Evolutionary conservation across 2,329 filamentous ascomycete species (phyloP), one percentile per base, ranked within the genome.

Genomic region (Penicillium brevicompactum): DNA sequence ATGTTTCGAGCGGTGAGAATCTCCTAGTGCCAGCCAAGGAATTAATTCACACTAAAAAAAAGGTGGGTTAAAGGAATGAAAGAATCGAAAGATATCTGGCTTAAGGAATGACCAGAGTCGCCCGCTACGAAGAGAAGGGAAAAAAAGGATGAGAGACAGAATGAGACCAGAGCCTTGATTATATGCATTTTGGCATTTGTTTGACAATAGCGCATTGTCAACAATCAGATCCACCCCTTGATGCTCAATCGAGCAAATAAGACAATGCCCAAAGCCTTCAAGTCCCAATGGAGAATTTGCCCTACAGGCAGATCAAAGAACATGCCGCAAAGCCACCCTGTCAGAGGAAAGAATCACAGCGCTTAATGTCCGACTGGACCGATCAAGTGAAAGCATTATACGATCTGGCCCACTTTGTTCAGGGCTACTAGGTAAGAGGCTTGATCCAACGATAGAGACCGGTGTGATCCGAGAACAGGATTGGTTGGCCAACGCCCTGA

Each of bases 301-400:
- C 34, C 34, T 37, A 37, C 41, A 7, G 32, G 18, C 4, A 10
- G 34, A 31, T 8, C 8, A 22, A 30, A 37, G 34, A 37, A n/a
- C n/a, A 37, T 53, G 46, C 46, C 40, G 56, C 46, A 58, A 41
- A 50, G 54, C 56, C 53, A 53, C 24, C 46, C 9, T 45, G 58
- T 52, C 46, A 60, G 51, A 56, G 24, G 16, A 50, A 46, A 41
- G 30, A 13, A 10, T 18, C 18, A 46, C 47, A 22, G 46, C 42
- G 40, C 51, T 42, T 48, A 53, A 22, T 10, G 30, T 32, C 51
- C 18, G 30, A 49, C 14, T 22, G 24, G 43, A 24, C 16, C 4
- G 30, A 18, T 16, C 38, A 41, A 9, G 10, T 24, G 4, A 48
- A 48, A 40, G 34, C 22, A 10, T 6, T 5, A 11, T 47, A n/a